Conservation (phyloP, 1,139 yeast genomes). For the Debaryomyces robertsiae region DNA sequence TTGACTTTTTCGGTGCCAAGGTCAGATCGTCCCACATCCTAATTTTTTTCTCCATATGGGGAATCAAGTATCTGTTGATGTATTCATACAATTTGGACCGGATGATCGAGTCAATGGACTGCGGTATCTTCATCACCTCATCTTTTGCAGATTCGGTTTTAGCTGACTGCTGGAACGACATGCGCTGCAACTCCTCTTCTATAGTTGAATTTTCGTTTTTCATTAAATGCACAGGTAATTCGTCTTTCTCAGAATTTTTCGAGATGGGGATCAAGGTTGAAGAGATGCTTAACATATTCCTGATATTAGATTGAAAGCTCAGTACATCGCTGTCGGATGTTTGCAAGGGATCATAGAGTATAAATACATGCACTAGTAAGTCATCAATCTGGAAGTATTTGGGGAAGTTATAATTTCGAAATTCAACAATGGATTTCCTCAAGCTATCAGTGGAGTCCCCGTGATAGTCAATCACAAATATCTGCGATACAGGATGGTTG, state of each 20-base stretch:
- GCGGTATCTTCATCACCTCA: conserved; percentile 31
- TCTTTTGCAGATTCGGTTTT: conserved; percentile 10
- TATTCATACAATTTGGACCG: conserved; percentile 52
- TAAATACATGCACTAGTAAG: conserved; percentile 50
- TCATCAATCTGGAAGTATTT: conserved; percentile 61
- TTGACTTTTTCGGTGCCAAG: conserved; percentile 67
- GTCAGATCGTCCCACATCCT: conserved; percentile 78
- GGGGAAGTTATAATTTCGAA: conserved; percentile 53
- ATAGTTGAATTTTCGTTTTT: conserved; percentile 48
- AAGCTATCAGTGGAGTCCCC: conserved; percentile 53
- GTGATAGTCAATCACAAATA: conserved; percentile 60
- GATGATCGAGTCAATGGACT: conserved; percentile 42
- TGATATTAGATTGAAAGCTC: conserved; percentile 37
- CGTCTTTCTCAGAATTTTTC: conserved; percentile 8
- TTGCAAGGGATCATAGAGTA: conserved; percentile 35
- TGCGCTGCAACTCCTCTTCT: conserved; percentile 54
- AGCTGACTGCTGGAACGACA: conserved; percentile 29
- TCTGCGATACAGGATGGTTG: conserved; percentile 83
- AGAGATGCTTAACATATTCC: conserved; percentile 27
- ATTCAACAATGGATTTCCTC: conserved; percentile 39
- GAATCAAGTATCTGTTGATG: conserved; percentile 59
- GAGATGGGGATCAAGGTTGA: conserved; percentile 35
- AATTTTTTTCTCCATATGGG: conserved; percentile 78
- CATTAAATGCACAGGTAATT: conserved; percentile 22
- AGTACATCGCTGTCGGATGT: conserved; percentile 26